Evolutionary conservation across 2,329 filamentous ascomycete genomes (phyloP).

Genomic region (Rasamsonia emersonii): DNA sequence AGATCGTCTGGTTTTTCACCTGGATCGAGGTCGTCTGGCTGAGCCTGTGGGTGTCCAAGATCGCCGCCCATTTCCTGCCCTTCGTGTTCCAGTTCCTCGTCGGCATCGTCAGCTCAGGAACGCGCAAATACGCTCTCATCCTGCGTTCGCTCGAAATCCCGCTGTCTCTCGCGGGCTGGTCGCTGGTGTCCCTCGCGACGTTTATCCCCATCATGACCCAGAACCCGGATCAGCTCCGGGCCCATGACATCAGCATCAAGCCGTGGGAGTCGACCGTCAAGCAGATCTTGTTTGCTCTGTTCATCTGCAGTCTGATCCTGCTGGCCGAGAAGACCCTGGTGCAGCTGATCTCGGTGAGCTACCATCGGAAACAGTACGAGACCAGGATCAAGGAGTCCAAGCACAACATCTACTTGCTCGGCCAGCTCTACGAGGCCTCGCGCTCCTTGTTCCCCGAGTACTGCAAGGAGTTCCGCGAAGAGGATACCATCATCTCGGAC

Average conservation of each 20-base stretch:
- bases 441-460: conserved; percentile 84
- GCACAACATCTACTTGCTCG: conserved; percentile 70
- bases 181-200: conserved; percentile 50
- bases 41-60: conserved; percentile 54
- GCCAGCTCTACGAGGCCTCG: conserved; percentile 83
- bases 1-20: conserved; percentile 53
- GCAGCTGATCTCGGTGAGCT: conserved; percentile 59
- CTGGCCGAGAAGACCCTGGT: conserved; percentile 52
- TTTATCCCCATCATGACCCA: conserved; percentile 46
- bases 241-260: conserved; percentile 24
- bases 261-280: conserved; percentile 49
- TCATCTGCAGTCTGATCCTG: conserved; percentile 50
- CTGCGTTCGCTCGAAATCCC: conserved; percentile 52
- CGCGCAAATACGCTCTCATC: conserved; percentile 55
- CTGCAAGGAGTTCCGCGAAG: conserved; percentile 79
- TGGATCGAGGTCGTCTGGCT: conserved; percentile 60
- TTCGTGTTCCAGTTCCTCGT: conserved; percentile 52
- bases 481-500: conserved; percentile 87
- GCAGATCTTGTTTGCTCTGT: conserved; percentile 49
- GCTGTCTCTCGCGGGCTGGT: conserved; percentile 53
- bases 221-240: conserved; percentile 28
- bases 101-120: conserved; percentile 56
- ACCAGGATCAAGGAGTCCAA: conserved; percentile 79
- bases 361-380: conserved; percentile 60
- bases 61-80: conserved; percentile 51